phyloP scores from a whole-genome alignment of 495 filamentous ascomycete genomes.

The Podospora didyma region DNA sequence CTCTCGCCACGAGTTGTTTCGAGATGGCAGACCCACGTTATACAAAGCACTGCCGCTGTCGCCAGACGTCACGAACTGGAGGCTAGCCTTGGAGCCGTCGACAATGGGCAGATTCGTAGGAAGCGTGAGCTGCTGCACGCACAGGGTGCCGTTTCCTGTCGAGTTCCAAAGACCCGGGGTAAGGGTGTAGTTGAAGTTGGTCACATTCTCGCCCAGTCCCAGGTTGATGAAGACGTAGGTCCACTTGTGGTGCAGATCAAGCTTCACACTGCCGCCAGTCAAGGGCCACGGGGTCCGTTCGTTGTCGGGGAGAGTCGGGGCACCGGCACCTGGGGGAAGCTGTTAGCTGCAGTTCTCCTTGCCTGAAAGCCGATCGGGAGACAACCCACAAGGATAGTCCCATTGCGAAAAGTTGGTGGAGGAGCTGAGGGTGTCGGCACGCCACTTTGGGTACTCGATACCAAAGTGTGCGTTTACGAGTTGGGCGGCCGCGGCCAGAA shows the following conservation, averaged over 20 bases:
- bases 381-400: constrained; percentile 51
- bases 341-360: constrained; percentile 1
- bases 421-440: constrained; percentile 44
- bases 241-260: constrained; percentile 51
- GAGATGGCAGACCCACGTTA: constrained; percentile 45
- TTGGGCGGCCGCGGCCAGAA: constrained; percentile 27
- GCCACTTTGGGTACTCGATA: constrained; percentile 55
- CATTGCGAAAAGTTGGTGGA: constrained; percentile 46
- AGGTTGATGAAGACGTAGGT: constrained; percentile 61
- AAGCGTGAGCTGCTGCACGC: constrained; percentile 46
- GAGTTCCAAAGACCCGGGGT: constrained; percentile 50
- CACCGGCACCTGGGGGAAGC: constrained; percentile 47
- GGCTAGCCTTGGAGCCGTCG: constrained; percentile 48
- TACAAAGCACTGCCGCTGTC: constrained; percentile 50
- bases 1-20: too few relatives aligned
- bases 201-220: constrained; percentile 51
- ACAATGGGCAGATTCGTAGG: constrained; percentile 34
- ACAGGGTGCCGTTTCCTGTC: constrained; percentile 59
- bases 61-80: constrained; percentile 57
- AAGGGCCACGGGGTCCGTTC: constrained; percentile 63
- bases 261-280: constrained; percentile 48
- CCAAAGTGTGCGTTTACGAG: constrained; percentile 54
- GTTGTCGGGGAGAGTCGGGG: constrained; percentile 36
- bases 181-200: constrained; percentile 58
- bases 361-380: not conserved